Evolutionary conservation across 495 filamentous ascomycete genomes (phyloP).

Genomic region (Pyronema domesticum): DNA sequence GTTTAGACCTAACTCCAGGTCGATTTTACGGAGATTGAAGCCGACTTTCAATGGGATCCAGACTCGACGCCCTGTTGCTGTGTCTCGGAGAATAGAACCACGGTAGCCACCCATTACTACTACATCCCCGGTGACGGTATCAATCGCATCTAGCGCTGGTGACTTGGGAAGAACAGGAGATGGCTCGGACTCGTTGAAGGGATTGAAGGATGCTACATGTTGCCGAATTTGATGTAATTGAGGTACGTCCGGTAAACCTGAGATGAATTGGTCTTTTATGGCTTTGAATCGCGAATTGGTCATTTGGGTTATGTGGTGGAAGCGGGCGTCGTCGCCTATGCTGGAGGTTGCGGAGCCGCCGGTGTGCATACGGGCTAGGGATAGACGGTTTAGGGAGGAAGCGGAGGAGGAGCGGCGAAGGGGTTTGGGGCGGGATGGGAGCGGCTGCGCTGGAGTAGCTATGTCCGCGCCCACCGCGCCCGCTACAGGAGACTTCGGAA

Average conservation of each 20-base stretch:
- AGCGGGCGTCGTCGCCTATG: constrained; percentile 70
- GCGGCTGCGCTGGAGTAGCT: too few species aligned
- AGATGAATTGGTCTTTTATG: constrained; percentile 61
- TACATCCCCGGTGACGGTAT: constrained; percentile 61
- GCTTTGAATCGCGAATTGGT: constrained; percentile 81
- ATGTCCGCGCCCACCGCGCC: too few species aligned
- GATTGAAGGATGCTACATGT: constrained; percentile 29
- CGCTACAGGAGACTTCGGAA: too few species aligned
- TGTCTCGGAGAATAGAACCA: constrained; percentile 75
- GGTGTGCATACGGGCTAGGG: background rate
- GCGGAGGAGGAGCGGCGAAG: constrained; percentile 5
- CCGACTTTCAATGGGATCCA: constrained; percentile 95
- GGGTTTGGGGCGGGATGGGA: background rate
- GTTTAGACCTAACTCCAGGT: constrained; percentile 71
- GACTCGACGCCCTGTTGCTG: constrained; percentile 59
- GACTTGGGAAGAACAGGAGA: constrained; percentile 9
- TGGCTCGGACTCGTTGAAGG: constrained; percentile 27
- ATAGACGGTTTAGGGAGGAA: constrained; percentile 1
- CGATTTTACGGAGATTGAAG: constrained; percentile 76
- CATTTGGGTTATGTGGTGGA: constrained; percentile 56
- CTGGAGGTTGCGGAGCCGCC: constrained; percentile 51
- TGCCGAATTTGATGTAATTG: constrained; percentile 47
- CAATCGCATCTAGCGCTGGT: constrained; percentile 34
- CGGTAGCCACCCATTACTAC: constrained; percentile 84
- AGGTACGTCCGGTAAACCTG: constrained; percentile 52